phyloP scores from a whole-genome alignment of 495 filamentous ascomycete species.

The Hypoxylon fuscum region DNA sequence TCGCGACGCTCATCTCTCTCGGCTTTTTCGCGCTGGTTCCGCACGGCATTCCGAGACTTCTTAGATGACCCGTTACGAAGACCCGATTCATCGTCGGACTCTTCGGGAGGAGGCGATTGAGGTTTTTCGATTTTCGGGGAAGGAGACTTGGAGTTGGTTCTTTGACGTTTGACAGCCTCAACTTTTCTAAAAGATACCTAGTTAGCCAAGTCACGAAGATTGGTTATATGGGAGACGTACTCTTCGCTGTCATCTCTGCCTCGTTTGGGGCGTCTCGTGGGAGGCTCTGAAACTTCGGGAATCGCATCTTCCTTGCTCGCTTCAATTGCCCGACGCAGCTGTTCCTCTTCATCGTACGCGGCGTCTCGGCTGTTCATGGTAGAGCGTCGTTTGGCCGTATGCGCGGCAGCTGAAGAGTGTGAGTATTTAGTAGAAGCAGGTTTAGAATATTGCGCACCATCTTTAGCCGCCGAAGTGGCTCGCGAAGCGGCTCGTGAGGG shows the following conservation, averaged over 20 bases:
- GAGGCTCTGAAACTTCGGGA: slow-evolving; percentile 57
- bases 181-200: slow-evolving; percentile 52
- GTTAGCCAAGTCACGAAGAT: slow-evolving; percentile 3
- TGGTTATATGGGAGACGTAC: slow-evolving; percentile 62
- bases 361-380: slow-evolving; percentile 98
- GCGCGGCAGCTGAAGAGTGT: slow-evolving; percentile 55
- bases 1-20: slow-evolving; percentile 77
- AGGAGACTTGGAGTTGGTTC: slow-evolving; percentile 77
- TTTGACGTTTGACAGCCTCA: slow-evolving; percentile 69
- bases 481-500: slow-evolving; percentile 57
- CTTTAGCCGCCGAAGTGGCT: slow-evolving; percentile 67
- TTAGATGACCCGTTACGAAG: slow-evolving; percentile 63
- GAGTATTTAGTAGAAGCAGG: slow-evolving; percentile 58
- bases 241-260: slow-evolving; percentile 92
- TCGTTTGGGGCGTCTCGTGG: slow-evolving; percentile 75
- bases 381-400: slow-evolving; percentile 81
- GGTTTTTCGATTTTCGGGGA: slow-evolving; percentile 62
- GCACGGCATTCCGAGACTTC: slow-evolving; percentile 70
- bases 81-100: slow-evolving; percentile 76
- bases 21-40: slow-evolving; percentile 77
- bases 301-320: slow-evolving; percentile 84
- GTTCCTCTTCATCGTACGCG: slow-evolving; percentile 94
- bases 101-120: slow-evolving; percentile 59
- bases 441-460: slow-evolving; percentile 59
- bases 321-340: slow-evolving; percentile 87